Conservation (phyloP, 2,329 filamentous ascomycete genomes). For the Pyrenophora seminiperda region DNA sequence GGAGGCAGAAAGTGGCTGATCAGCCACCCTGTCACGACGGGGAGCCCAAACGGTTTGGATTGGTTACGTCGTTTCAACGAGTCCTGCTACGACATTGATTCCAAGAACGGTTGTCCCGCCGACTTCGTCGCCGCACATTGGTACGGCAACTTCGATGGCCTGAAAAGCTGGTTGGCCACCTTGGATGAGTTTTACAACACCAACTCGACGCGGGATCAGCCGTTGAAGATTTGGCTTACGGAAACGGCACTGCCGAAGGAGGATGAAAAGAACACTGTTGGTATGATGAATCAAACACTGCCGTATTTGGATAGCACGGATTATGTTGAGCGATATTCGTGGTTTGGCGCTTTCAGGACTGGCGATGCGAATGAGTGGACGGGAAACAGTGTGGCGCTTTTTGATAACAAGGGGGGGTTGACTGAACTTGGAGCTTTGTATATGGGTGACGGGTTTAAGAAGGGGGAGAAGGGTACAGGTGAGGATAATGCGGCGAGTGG, state of each 20-base stretch:
- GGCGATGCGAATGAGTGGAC: conserved; percentile 46
- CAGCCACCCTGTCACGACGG: conserved; percentile 72
- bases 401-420: conserved; percentile 39
- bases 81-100: conserved; percentile 55
- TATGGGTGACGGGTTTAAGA: conserved; percentile 36
- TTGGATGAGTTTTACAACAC: conserved; percentile 57
- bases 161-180: conserved; percentile 69
- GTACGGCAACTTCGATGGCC: conserved; percentile 69
- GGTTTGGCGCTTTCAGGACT: conserved; percentile 44
- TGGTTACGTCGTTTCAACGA: conserved; percentile 73
- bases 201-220: conserved; percentile 55
- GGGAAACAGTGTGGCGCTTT: conserved; percentile 42
- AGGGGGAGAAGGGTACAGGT: conserved; percentile 41
- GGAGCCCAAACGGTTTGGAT: conserved; percentile 62
- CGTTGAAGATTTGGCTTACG: conserved; percentile 70
- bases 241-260: conserved; percentile 70
- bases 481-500: conserved; percentile 20
- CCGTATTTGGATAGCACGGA: conserved; percentile 70
- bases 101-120: conserved; percentile 51
- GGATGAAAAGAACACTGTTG: conserved; percentile 62
- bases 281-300: conserved; percentile 71
- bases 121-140: conserved; percentile 61
- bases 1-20: conserved; percentile 61
- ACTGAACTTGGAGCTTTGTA: conserved; percentile 43
- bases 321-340: conserved; percentile 48